Percentiles rank a stretch among this genome's conserved stretches.
Conservation (phyloP, 352 stramenopile genomes). For the Globisporangium emineosum region DNA sequence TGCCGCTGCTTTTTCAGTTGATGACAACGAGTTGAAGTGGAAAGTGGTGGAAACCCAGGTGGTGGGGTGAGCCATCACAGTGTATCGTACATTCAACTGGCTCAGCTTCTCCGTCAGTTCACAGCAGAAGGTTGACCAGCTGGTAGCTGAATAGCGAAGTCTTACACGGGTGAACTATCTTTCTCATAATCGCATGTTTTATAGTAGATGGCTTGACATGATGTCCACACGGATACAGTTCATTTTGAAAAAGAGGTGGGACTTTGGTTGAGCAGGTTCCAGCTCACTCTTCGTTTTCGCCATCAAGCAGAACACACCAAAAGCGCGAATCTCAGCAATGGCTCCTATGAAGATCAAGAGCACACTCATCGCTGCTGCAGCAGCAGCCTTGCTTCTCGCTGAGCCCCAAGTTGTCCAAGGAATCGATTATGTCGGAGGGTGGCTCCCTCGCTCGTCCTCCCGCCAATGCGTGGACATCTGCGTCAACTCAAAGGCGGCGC, state of each 20-base stretch:
- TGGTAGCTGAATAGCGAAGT: not conserved
- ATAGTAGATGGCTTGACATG: not conserved
- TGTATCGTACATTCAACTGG: too few relatives aligned
- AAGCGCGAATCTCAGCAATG: not conserved
- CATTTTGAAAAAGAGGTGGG: too few relatives aligned
- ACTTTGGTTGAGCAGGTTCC: not conserved
- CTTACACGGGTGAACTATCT: not conserved
- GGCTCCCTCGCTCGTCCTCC: conserved; percentile 31
- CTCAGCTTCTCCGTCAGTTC: not conserved
- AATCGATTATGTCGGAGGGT: conserved; percentile 60
- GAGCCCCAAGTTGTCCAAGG: conserved; percentile 10
- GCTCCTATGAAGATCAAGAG: not conserved
- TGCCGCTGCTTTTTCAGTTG: not conserved
- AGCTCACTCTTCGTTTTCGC: not conserved
- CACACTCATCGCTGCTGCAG: not conserved
- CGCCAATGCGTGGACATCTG: conserved; percentile 78
- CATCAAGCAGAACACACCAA: not conserved
- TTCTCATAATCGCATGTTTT: not conserved
- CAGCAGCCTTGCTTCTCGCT: not conserved
- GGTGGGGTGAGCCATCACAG: too few relatives aligned
- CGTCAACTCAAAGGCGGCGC: conserved; percentile 45
- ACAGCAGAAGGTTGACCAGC: not conserved
- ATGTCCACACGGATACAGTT: too few relatives aligned
- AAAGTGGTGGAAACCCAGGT: not conserved
- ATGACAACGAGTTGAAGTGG: not conserved